Evolutionary conservation across 805 yeast genomes (phyloP).

Genomic region (Zygosaccharomyces rouxii): DNA sequence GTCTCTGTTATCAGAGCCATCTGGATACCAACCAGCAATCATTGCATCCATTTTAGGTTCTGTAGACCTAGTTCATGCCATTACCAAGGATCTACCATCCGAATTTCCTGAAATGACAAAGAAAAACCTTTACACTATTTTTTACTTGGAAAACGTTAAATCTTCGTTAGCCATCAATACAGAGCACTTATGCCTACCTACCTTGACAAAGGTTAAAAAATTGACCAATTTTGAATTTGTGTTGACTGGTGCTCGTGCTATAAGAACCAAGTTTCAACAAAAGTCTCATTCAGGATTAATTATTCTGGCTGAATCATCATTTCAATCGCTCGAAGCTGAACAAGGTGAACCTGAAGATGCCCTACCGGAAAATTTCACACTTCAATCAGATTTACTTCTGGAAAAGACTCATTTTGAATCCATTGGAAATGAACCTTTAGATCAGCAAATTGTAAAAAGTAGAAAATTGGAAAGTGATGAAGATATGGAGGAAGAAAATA

Average conservation of each 20-base stretch:
- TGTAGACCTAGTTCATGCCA: slow-evolving; percentile 28
- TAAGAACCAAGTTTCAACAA: slow-evolving; percentile 77
- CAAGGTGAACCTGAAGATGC: slow-evolving; percentile 10
- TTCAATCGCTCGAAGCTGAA: slow-evolving; percentile 17
- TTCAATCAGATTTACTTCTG: slow-evolving; percentile 72
- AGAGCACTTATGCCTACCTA: slow-evolving; percentile 56
- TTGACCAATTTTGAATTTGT: slow-evolving; percentile 58
- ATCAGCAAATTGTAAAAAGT: slow-evolving; percentile 38
- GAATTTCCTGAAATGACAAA: slow-evolving; percentile 31
- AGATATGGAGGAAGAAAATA: slow-evolving; percentile 38
- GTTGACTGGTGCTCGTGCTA: slow-evolving; percentile 84
- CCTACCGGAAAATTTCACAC: slow-evolving; percentile 52
- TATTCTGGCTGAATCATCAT: slow-evolving; percentile 58
- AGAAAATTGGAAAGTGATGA: slow-evolving; percentile 37
- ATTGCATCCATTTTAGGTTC: slow-evolving; percentile 34
- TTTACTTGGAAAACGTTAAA: slow-evolving; percentile 65
- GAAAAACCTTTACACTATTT: slow-evolving; percentile 43
- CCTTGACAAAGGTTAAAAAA: slow-evolving; percentile 51
- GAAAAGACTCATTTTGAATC: slow-evolving; percentile 72
- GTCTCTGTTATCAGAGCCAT: slow-evolving; percentile 59
- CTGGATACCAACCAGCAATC: slow-evolving; percentile 42
- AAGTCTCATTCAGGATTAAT: slow-evolving; percentile 68
- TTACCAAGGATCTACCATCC: slow-evolving; percentile 23
- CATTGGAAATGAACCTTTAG: slow-evolving; percentile 46
- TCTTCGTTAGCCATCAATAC: slow-evolving; percentile 56